A percentile compares a stretch with the other conserved stretches of the same genome.
Conservation (phyloP, 139 green algal genomes). For the Picocystis salinarum region DNA sequence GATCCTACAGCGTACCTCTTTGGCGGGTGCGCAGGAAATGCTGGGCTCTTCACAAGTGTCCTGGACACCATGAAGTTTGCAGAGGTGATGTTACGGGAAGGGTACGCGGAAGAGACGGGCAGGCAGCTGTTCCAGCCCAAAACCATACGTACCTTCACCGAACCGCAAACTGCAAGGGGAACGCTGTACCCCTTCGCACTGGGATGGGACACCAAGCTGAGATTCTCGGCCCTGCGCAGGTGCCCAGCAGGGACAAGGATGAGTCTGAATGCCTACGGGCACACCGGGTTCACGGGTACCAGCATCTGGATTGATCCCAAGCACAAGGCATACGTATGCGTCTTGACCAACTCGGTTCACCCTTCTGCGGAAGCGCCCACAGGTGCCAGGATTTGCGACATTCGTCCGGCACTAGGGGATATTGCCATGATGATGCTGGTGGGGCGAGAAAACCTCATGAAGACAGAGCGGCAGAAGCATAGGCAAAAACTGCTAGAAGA, state of each 20-base stretch:
- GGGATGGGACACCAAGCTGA: constrained; percentile 3
- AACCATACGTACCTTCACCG: constrained; percentile 11
- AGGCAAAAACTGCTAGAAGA: no score
- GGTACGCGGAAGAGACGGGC: constrained; percentile 8
- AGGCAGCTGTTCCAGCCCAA: constrained; percentile 10
- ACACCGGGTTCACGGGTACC: constrained; percentile 23
- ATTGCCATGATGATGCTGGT: no score
- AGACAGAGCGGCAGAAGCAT: no score
- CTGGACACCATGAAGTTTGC: constrained; percentile 13
- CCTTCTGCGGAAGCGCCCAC: no score
- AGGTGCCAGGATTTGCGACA: no score
- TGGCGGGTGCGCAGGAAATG: constrained; percentile 16
- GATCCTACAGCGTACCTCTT: constrained; percentile 19
- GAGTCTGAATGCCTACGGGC: constrained; percentile 13
- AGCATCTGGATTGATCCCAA: constrained; percentile 24
- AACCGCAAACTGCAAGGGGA: constrained; percentile 6
- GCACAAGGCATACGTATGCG: constrained; percentile 15
- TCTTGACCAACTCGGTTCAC: constrained; percentile 22
- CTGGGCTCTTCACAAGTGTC: constrained; percentile 17
- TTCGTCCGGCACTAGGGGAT: no score
- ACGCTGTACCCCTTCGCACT: constrained; percentile 15
- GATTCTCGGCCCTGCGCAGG: neutral
- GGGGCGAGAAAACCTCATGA: no score
- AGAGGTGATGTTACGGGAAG: constrained; percentile 8
- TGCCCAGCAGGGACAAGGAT: constrained; percentile 8